These are phyloP conservation scores for Clarireedia homoeocarpa DNA, from an alignment of 2,329 filamentous ascomycete genomes.

Conservation along the genomic window DNA sequence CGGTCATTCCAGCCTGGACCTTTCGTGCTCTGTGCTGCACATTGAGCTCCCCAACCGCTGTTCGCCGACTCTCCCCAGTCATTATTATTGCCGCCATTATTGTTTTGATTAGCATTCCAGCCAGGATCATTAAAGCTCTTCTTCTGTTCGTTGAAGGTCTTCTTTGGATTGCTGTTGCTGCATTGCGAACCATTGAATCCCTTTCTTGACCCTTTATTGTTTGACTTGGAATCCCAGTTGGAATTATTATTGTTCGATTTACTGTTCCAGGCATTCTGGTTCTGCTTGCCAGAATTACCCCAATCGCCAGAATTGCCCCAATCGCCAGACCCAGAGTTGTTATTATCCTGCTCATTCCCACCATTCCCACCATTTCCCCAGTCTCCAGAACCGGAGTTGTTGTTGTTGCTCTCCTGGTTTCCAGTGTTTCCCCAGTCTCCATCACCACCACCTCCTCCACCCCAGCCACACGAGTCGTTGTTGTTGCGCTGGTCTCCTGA, in stretches of 20 bases:
- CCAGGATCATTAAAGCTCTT: not conserved
- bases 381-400: no score
- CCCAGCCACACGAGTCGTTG: not conserved
- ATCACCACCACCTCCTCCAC: not conserved
- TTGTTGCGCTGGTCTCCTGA: not conserved
- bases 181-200: not conserved
- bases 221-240: not conserved
- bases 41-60: no score
- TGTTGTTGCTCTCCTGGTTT: not conserved
- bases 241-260: conserved; percentile 1
- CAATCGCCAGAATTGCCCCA: not conserved
- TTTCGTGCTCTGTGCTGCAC: conserved; percentile 1
- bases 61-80: not conserved
- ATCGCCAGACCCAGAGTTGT: no score
- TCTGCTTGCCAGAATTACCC: not conserved
- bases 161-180: not conserved
- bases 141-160: not conserved
- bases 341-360: no score
- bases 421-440: not conserved
- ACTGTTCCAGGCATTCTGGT: not conserved
- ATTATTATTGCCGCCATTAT: not conserved
- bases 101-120: not conserved
- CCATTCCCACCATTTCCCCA: no score
- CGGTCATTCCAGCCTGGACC: conserved; percentile 2
- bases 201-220: not conserved